Base-by-base conservation (phyloP, 495 filamentous ascomycete genomes). In the Parathielavia hyrcaniae region DNA sequence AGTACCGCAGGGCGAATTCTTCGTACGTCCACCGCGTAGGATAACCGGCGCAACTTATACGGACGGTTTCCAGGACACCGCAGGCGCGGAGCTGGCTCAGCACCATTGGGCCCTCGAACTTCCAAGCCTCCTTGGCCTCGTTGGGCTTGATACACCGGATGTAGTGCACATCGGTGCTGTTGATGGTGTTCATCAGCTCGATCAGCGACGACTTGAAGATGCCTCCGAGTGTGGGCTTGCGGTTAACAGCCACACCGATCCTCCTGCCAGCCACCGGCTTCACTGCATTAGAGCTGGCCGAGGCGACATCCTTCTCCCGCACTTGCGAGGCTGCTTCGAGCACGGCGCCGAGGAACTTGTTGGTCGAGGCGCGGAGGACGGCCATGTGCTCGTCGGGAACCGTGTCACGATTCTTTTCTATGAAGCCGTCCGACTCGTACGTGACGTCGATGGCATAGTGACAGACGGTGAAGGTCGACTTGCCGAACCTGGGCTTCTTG, bases 71-170 rank as follows among this genome's bases (percentile, higher is more conserved):
- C 58, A 99, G 80, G 23, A 99, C 95, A 90, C 93, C 93, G 78
- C 93, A 99, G 71, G 93, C 93, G 69, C 95, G 83, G 65, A 99
- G 78, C 70, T 99, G 93, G 73, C 89, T 95, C 50, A 99, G 83
- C 61, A 99, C 93, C 93, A 99, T 99, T 13, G 93, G 93, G 0
- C 93, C 93, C 72, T 99, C 95, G 60, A 97, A 99, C 60, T 95
- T 95, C 93, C 93, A 99, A 3, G 95, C 79, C 60, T 86, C 89
- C 72, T 99, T 99, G 58, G 86, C 89, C 73, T 99, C 93, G 67
- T 99, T 99, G 3, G 93, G 93, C 72, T 99, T 99, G 75, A 99
- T 99, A 71, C 93, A 99, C 58, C 93, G 88, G 64, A 99, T 99
- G 72, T 99, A 99, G 72, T 99, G 93, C 39, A 99, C 93, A 64